phyloP scores from a whole-genome alignment of 805 yeast genomes.

The Lachancea sp. region DNA sequence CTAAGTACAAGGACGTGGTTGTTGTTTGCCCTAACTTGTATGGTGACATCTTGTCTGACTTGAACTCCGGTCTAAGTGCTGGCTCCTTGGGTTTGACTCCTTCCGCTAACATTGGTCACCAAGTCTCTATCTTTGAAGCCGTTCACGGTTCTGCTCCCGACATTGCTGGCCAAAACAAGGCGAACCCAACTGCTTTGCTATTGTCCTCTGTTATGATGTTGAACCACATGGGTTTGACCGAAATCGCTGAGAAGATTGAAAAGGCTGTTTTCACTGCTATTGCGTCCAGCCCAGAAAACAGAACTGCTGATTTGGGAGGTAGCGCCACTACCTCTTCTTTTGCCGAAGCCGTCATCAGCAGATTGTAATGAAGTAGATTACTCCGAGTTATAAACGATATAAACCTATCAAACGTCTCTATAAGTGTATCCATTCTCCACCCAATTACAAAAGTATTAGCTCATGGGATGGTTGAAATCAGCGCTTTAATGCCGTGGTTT shows the following conservation, averaged over 20 bases:
- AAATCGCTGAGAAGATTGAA: slow-evolving; percentile 80
- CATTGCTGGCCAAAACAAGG: slow-evolving; percentile 97
- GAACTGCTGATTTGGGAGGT: slow-evolving; percentile 96
- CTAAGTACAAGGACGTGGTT: slow-evolving; percentile 77
- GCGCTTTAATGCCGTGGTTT: slow-evolving; percentile 58
- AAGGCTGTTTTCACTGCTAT: slow-evolving; percentile 78
- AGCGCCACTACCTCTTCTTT: slow-evolving; percentile 80
- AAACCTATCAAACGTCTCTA: neutral
- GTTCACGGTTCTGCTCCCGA: slow-evolving; percentile 99
- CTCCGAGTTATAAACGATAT: slow-evolving; percentile 1
- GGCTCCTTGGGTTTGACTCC: slow-evolving; percentile 99
- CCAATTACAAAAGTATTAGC: slow-evolving; percentile 33
- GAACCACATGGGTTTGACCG: slow-evolving; percentile 90
- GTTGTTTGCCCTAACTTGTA: slow-evolving; percentile 98
- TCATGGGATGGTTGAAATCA: slow-evolving; percentile 39
- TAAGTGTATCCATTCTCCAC: neutral
- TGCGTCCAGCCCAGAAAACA: slow-evolving; percentile 92
- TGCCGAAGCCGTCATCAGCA: slow-evolving; percentile 82
- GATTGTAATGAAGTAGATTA: slow-evolving; percentile 22
- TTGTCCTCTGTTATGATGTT: slow-evolving; percentile 98
- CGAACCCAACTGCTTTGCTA: slow-evolving; percentile 97
- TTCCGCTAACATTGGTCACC: slow-evolving; percentile 98
- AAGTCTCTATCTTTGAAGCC: slow-evolving; percentile 96
- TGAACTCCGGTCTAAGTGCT: slow-evolving; percentile 87
- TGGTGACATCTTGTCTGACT: slow-evolving; percentile 98